phyloP scores from a whole-genome alignment of 306 rosid genomes.

The Medicago lupulina region DNA sequence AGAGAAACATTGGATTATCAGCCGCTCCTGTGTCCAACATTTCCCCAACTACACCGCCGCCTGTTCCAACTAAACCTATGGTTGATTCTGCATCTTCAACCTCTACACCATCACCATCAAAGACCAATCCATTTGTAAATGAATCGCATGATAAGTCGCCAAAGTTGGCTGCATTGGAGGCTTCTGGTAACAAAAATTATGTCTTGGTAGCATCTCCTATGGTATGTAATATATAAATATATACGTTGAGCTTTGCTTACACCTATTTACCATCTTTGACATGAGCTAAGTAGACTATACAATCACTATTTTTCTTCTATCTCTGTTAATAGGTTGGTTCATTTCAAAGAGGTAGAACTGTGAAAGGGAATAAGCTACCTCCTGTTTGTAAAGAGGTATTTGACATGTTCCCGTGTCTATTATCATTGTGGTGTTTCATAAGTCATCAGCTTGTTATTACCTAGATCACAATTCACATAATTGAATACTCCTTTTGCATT shows the following conservation, averaged over 20 bases:
- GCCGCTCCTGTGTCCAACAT: conserved; percentile 62
- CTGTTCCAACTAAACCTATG: conserved; percentile 79
- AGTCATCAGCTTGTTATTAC: conserved; percentile 26
- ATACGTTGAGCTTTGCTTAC: conserved; percentile 4
- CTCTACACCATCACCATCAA: conserved; percentile 58
- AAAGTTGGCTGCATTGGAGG: conserved; percentile 86
- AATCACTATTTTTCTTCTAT: conserved; percentile 10
- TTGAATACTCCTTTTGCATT: conserved; percentile 21
- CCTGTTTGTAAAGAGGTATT: conserved; percentile 89
- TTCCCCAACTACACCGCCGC: conserved; percentile 72
- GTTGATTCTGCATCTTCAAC: conserved; percentile 59
- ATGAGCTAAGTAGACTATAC: conserved; percentile 32
- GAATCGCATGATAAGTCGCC: conserved; percentile 52
- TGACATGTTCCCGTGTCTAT: conserved; percentile 31
- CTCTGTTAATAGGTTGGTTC: conserved; percentile 72
- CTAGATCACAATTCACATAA: not conserved
- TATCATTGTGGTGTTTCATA: conserved; percentile 4
- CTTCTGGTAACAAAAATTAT: conserved; percentile 68
- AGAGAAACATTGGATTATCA: conserved; percentile 78
- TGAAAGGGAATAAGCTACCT: conserved; percentile 88
- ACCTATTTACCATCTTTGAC: conserved; percentile 24
- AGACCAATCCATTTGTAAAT: conserved; percentile 60
- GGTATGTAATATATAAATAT: conserved; percentile 48
- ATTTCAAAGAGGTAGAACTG: conserved; percentile 81
- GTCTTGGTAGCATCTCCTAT: conserved; percentile 77